These are phyloP conservation scores for Candida ortonii DNA, from an alignment of 805 yeast species.

Conservation along the genomic window DNA sequence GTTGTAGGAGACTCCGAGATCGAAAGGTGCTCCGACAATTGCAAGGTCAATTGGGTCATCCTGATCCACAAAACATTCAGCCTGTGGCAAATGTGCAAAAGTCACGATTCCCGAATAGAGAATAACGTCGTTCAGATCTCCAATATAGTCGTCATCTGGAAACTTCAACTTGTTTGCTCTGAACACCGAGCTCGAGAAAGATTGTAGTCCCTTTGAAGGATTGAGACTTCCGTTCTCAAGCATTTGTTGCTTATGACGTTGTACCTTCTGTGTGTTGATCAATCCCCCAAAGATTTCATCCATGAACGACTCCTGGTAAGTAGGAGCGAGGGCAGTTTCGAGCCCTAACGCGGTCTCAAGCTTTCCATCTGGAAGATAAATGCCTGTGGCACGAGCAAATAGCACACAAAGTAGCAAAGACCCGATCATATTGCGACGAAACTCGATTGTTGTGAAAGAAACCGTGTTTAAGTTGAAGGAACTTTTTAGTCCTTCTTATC, in stretches of 20 bases:
- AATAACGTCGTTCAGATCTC: constrained; percentile 24
- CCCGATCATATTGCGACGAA: too few species aligned
- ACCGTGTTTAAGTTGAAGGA: too few species aligned
- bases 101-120: constrained; percentile 50
- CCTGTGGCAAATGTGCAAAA: constrained; percentile 47
- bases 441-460: too few species aligned
- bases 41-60: constrained; percentile 37
- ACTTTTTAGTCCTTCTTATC: too few species aligned
- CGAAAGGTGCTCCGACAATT: constrained; percentile 40
- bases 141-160: constrained; percentile 37
- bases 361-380: too few species aligned
- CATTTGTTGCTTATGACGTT: constrained; percentile 3
- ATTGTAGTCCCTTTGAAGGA: neutral
- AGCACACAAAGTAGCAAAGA: too few species aligned
- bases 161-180: constrained; percentile 24
- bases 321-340: too few species aligned
- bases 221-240: constrained; percentile 12
- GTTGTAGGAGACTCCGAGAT: constrained; percentile 52
- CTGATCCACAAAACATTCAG: constrained; percentile 45
- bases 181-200: constrained; percentile 12
- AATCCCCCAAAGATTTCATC: constrained; percentile 13
- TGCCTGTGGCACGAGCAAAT: too few species aligned
- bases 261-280: constrained; percentile 2
- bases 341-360: too few species aligned
- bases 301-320: constrained; percentile 6